Percentiles rank a stretch among this genome's conserved stretches.
These are phyloP conservation scores for Macrophomina tecta DNA, from an alignment of 2,329 filamentous ascomycete genomes.

Conservation along the genomic window DNA sequence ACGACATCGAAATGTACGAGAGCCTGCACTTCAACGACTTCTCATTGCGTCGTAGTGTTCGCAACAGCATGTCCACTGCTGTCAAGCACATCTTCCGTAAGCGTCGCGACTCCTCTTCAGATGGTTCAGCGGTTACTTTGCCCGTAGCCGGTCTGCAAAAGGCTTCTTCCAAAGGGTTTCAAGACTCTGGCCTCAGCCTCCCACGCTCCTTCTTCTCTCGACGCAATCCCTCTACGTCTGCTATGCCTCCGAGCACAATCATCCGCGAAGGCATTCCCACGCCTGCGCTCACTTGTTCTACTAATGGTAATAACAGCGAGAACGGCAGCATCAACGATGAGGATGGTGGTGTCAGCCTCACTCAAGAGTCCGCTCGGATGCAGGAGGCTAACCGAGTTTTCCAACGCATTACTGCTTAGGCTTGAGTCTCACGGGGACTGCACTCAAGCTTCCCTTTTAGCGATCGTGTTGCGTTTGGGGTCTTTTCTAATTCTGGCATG, in stretches of 20 bases:
- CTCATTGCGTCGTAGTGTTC: slow-evolving; percentile 3
- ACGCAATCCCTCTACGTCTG: neutral
- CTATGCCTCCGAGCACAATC: neutral
- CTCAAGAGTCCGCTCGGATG: slow-evolving; percentile 61
- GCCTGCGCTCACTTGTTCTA: slow-evolving; percentile 5
- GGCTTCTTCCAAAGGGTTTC: slow-evolving; percentile 21
- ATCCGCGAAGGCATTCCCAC: neutral
- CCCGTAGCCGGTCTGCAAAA: slow-evolving; percentile 14
- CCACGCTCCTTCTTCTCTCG: slow-evolving; percentile 21
- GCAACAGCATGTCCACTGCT: slow-evolving; percentile 16
- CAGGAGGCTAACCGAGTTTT: slow-evolving; percentile 47
- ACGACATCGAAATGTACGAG: slow-evolving; percentile 14
- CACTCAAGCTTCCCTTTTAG: neutral
- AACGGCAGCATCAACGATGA: neutral
- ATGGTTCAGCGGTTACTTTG: slow-evolving; percentile 43
- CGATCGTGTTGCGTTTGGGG: neutral
- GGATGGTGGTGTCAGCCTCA: slow-evolving; percentile 59
- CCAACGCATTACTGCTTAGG: slow-evolving; percentile 30
- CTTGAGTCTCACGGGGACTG: neutral
- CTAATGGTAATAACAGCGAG: neutral
- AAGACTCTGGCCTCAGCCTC: slow-evolving; percentile 24
- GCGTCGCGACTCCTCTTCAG: slow-evolving; percentile 37
- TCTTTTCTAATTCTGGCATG: neutral
- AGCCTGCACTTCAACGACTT: slow-evolving; percentile 19
- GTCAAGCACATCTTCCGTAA: slow-evolving; percentile 23